Conservation (phyloP, 2,329 filamentous ascomycete genomes). For the Xylariomycetidae sp. region DNA sequence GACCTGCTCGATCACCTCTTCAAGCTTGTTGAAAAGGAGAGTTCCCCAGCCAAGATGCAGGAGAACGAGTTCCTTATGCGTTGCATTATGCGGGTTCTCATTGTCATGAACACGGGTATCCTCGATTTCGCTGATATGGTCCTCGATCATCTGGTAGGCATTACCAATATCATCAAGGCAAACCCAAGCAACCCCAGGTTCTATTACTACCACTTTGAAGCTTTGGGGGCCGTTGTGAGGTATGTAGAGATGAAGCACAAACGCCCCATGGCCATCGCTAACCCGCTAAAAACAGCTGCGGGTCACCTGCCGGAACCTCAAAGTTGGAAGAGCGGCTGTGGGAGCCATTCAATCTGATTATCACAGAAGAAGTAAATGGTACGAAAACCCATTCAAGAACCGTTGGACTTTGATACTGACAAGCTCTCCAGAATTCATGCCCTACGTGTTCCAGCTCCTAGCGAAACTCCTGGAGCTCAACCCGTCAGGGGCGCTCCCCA, state of each 20-base stretch:
- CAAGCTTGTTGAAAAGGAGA: conserved; percentile 80
- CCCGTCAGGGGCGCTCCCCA: conserved; percentile 70
- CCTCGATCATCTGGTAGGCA: conserved; percentile 78
- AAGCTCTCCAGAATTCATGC: conserved; percentile 69
- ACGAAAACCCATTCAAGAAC: conserved; percentile 19
- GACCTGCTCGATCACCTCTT: conserved; percentile 88
- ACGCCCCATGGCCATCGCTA: background rate
- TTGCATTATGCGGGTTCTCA: conserved; percentile 94
- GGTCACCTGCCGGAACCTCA: conserved; percentile 60
- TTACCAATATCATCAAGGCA: conserved; percentile 85
- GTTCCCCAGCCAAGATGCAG: conserved; percentile 85
- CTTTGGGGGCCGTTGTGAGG: conserved; percentile 81
- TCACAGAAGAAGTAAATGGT: conserved; percentile 79
- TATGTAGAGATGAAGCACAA: conserved; percentile 24
- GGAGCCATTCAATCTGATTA: conserved; percentile 73
- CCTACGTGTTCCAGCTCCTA: conserved; percentile 94
- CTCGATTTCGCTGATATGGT: conserved; percentile 70
- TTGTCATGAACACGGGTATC: conserved; percentile 84
- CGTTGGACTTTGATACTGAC: conserved; percentile 24
- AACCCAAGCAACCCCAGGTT: conserved; percentile 98
- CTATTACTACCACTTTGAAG: conserved; percentile 98
- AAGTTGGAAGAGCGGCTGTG: conserved; percentile 79
- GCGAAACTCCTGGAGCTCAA: conserved; percentile 86
- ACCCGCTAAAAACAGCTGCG: conserved; percentile 43
- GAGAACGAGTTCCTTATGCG: conserved; percentile 99